Conservation (phyloP, 2,329 filamentous ascomycete species). For the Diplodia intermedia region DNA sequence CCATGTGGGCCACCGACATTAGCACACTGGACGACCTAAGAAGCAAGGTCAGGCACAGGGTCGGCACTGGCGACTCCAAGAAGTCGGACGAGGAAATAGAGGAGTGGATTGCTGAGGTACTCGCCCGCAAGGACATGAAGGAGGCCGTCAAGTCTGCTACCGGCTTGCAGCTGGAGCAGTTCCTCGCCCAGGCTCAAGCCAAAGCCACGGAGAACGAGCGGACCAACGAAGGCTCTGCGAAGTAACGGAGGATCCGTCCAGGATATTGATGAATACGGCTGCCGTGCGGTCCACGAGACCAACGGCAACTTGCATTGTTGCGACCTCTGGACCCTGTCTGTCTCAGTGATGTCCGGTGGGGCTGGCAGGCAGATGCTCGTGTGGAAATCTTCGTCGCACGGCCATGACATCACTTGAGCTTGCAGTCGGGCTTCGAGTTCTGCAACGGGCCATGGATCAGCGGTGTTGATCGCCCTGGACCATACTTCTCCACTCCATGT, state of each 20-base stretch:
- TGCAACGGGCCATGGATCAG: constrained; percentile 1
- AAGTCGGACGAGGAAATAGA: constrained; percentile 62
- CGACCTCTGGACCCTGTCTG: constrained; percentile 4
- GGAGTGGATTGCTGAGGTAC: constrained; percentile 58
- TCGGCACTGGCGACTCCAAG: constrained; percentile 53
- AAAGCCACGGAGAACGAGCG: constrained; percentile 27
- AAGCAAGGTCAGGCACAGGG: constrained; percentile 63
- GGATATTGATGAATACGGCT: background rate
- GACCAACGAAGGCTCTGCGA: constrained; percentile 32
- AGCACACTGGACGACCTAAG: constrained; percentile 59
- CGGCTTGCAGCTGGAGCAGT: constrained; percentile 37
- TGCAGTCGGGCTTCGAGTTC: background rate
- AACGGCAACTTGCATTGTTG: constrained; percentile 8
- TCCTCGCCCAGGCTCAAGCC: constrained; percentile 20
- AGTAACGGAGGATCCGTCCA: constrained; percentile 4
- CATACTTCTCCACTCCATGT: constrained; percentile 19
- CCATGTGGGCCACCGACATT: constrained; percentile 80
- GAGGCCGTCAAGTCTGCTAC: constrained; percentile 39
- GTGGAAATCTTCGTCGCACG: constrained; percentile 11
- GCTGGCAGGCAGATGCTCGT: constrained; percentile 17
- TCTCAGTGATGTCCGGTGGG: constrained; percentile 18
- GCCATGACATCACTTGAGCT: constrained; percentile 21
- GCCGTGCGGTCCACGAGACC: constrained; percentile 1
- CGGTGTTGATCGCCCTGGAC: background rate
- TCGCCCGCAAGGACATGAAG: constrained; percentile 57